Percentiles rank a stretch among this genome's conserved stretches.
phyloP scores from a whole-genome alignment of 148 eudicot species.

The Linanthus parryae region DNA sequence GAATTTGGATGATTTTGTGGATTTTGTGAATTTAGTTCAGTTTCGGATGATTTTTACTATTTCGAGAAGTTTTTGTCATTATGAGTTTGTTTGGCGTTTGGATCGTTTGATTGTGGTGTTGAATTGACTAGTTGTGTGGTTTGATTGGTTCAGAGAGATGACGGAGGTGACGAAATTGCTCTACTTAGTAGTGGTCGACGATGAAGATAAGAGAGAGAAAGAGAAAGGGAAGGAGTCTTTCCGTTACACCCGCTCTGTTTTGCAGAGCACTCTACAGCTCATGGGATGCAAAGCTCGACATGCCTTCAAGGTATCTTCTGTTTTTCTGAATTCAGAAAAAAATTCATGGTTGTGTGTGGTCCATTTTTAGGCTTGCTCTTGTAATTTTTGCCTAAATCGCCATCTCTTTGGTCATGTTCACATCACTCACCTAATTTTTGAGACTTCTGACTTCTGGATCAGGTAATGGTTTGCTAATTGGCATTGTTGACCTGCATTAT shows the following conservation, averaged over 20 bases:
- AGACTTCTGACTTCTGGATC: too few relatives aligned
- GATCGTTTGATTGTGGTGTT: background rate
- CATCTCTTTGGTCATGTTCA: too few relatives aligned
- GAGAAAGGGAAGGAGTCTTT: conserved; percentile 49
- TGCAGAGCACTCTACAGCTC: conserved; percentile 90
- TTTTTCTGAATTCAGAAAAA: background rate
- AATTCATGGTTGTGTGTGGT: too few relatives aligned
- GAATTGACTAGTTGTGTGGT: background rate
- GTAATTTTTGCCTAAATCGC: too few relatives aligned
- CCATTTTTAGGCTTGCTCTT: too few relatives aligned
- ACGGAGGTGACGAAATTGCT: conserved; percentile 60
- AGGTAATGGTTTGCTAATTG: too few relatives aligned
- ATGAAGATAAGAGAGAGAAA: conserved; percentile 30
- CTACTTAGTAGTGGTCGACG: conserved; percentile 77
- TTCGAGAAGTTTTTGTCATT: too few relatives aligned
- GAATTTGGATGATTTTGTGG: too few relatives aligned
- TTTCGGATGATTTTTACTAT: too few relatives aligned
- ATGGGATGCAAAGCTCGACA: conserved; percentile 99
- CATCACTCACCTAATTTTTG: too few relatives aligned
- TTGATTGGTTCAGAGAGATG: conserved; percentile 34
- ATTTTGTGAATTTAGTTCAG: too few relatives aligned
- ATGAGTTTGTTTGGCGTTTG: background rate
- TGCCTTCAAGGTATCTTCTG: conserved; percentile 66
- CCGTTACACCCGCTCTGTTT: conserved; percentile 81
- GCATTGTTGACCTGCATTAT: too few relatives aligned